Evolutionary conservation across 176 grass and related monocot genomes (phyloP).

Genomic region (Melocanna baccifera): DNA sequence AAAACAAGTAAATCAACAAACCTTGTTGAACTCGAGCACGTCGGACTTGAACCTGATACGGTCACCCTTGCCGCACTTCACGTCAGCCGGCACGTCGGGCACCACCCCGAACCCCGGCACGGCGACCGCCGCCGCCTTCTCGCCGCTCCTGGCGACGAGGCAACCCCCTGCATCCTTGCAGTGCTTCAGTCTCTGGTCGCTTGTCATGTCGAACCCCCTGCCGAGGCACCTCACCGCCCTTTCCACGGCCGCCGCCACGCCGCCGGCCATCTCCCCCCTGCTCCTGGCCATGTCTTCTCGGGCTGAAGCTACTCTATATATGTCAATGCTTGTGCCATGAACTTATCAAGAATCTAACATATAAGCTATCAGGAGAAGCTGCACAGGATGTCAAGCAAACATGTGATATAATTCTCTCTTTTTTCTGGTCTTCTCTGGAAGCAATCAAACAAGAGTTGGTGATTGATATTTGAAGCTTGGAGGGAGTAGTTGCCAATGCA

Average conservation of each 20-base stretch:
- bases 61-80: conserved; percentile 80
- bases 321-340: background rate
- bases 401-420: background rate
- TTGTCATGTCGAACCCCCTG: conserved; percentile 67
- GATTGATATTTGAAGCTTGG: background rate
- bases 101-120: conserved; percentile 54
- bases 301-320: background rate
- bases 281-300: conserved; percentile 17
- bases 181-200: conserved; percentile 71
- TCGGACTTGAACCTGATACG: conserved; percentile 63
- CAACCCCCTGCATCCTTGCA: conserved; percentile 53
- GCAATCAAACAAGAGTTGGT: background rate
- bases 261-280: conserved; percentile 26
- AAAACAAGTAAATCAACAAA: background rate
- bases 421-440: background rate
- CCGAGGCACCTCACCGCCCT: conserved; percentile 62
- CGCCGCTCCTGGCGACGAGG: conserved; percentile 41
- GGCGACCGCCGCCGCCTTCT: conserved; percentile 36
- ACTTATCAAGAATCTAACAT: background rate
- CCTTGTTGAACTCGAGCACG: conserved; percentile 81
- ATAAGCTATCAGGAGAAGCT: background rate
- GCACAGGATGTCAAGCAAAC: background rate
- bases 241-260: conserved; percentile 27
- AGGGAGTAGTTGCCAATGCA: background rate
- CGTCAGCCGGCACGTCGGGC: conserved; percentile 51